phyloP scores from a whole-genome alignment of 352 stramenopile species.

The Hyphochytrium catenoides region DNA sequence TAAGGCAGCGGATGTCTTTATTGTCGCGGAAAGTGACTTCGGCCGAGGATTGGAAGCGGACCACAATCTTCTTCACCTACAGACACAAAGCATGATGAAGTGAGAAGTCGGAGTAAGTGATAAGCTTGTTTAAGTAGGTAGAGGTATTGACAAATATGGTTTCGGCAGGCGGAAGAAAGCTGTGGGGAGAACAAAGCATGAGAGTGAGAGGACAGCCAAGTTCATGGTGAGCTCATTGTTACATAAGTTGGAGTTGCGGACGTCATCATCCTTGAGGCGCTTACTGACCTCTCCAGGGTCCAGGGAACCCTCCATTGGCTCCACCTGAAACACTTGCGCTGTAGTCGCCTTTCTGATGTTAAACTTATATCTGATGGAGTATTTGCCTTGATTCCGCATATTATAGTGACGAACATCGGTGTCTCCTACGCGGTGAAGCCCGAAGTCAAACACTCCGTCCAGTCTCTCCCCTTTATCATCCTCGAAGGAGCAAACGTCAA shows the following conservation, averaged over 20 bases:
- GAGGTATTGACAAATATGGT: no score
- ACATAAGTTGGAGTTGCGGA: no score
- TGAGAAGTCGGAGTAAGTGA: no score
- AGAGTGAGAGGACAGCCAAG: no score
- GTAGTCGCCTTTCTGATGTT: conserved; percentile 19
- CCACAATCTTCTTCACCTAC: conserved; percentile 33
- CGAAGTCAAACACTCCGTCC: conserved; percentile 62
- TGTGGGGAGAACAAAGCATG: no score
- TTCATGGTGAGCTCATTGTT: no score
- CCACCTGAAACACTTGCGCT: conserved; percentile 45
- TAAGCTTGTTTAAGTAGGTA: no score
- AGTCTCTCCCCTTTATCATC: conserved; percentile 18
- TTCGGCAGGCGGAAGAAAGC: no score
- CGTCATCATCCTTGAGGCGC: no score
- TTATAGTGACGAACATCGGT: conserved; percentile 40
- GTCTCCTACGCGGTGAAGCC: conserved; percentile 70
- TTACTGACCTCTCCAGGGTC: conserved; percentile 30
- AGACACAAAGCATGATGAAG: no score
- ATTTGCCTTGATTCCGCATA: conserved; percentile 74
- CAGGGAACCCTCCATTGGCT: conserved; percentile 43
- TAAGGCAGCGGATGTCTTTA: conserved; percentile 70
- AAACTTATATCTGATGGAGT: conserved; percentile 67
- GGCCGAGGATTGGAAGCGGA: conserved; percentile 38
- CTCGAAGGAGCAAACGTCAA: conserved; percentile 62
- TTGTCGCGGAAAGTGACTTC: conserved; percentile 68